Evolutionary conservation across 1,139 yeast genomes (phyloP), one percentile per base, ranked within the genome.

Genomic region (Suhomyces kunorum): DNA sequence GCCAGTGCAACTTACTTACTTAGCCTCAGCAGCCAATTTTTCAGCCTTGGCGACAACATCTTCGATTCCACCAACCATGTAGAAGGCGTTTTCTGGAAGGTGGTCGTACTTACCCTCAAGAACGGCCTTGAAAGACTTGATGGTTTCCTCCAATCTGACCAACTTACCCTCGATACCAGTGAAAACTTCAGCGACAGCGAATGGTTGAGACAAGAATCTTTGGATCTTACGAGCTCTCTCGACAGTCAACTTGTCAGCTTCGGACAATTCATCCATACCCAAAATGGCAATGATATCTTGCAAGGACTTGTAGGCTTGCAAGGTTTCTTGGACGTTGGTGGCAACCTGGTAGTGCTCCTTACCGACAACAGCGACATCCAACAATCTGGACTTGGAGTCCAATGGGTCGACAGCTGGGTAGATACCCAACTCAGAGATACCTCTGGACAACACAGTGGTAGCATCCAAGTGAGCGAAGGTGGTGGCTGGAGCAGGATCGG

Each of bases 381-480:
- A 84, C 74, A 92, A 87, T 85, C 98, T 90, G 52, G 98, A 92
- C 78, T 87, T 92, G 68, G 98, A 92, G 78, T 92, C 98, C 75
- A 92, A 87, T 68, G 98, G 98, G 79, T 92, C 98, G 81, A 92
- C 98, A 68, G 98, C 98, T 70, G 98, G 98, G 89, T 92, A 92
- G 73, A 92, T 92, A 89, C 98, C 98, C 76, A 92, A 83, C 81
- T 92, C 98, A 53, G 98, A 90, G 71, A 92, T 92, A 81, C 97
- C 90, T 83, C 98, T 90, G 64, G 98, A 89, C 82, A 92, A 87
- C 75, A 92, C 98, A 66, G 98, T 92, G 72, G 98, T 92, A 67
- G 98, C 98, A 74, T 92, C 98, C 84, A 92, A 89, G 75, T 92
- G 98, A 66, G 98, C 98, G 75, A 92, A 92, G 61, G 98, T 92